Evolutionary conservation across 192 early-diverging fungal species (phyloP), one percentile per base, ranked within the genome.

Genomic region (Backusella psychrophila): DNA sequence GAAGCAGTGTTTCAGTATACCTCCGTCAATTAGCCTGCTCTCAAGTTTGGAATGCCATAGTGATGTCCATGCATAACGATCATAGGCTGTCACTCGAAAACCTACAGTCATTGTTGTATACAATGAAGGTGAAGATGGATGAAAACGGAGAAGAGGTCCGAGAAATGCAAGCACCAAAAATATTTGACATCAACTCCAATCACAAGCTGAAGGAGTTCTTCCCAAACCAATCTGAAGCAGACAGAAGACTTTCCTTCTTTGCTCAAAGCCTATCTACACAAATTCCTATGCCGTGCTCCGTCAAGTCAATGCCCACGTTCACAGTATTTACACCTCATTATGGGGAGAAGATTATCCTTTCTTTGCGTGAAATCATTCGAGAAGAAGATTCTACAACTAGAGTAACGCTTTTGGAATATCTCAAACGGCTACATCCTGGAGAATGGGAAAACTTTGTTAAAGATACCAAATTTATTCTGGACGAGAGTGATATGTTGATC

Each of bases 401-500:
- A 12, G 87, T 92, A 26, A 92, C 91, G 17, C 77, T 92, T 31
- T 82, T 92, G 46, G 91, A 92, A 78, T 92, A 91, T 59, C 85
- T 90, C 68, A 90, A 92, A 75, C 84, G 85, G 4, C 81, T 91
- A 36, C 90, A 91, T 68, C 81, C 85, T 0, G 86, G 82, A 42
- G 92, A 93, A 78, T 93, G 92, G 92, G 87, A 91, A 53, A 91
- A 93, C 80, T 93, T 93, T 88, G 92, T 91, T 76, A 87, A 90
- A 81, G 91, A 93, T 59, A 90, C 89, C 75, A 92, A 89, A 81
- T 87, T 91, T 31, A 71, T 91, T 74, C 87, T 86, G 4, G 88
- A 91, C 76, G 90, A 91, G 67, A 68, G 49, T 42, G 52, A 75
- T 14, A 34, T 69, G 26, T 12, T 69, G 6, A 69, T 29, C 6